These are phyloP conservation scores for Syzygium syzygioides DNA, from an alignment of 441 rosid species.

Conservation along the genomic window DNA sequence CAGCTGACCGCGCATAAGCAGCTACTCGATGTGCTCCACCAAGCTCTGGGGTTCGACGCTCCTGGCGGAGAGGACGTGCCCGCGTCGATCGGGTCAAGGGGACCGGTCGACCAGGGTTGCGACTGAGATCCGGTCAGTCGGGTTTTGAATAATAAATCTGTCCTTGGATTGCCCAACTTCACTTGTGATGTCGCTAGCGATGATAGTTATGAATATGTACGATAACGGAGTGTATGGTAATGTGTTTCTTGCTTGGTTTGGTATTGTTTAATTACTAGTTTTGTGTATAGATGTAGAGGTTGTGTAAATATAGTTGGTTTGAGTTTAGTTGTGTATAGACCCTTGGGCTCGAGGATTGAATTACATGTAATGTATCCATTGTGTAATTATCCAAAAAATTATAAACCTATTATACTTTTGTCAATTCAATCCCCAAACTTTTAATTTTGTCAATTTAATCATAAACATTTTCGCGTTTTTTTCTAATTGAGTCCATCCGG, in stretches of 20 bases:
- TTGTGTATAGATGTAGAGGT: background rate
- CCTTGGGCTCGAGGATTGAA: background rate
- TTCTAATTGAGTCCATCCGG: too few species aligned
- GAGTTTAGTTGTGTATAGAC: background rate
- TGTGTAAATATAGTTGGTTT: background rate
- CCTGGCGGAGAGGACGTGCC: background rate
- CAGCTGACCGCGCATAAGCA: constrained; percentile 46
- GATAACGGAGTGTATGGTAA: background rate
- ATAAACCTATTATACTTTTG: too few species aligned
- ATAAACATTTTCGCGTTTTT: too few species aligned
- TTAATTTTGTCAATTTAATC: too few species aligned
- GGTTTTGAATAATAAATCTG: background rate
- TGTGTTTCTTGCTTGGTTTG: background rate
- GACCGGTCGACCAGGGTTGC: background rate
- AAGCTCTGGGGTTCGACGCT: background rate
- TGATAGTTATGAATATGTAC: background rate
- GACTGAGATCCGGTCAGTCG: background rate
- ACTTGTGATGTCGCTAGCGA: background rate
- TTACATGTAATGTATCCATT: background rate
- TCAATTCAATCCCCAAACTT: too few species aligned
- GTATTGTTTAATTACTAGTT: background rate
- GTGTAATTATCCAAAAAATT: background rate
- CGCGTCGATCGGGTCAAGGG: background rate
- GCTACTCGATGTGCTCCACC: background rate
- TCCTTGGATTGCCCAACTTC: background rate